A percentile compares a stretch with the other conserved stretches of the same genome.
These are phyloP conservation scores for Penicillium canariense DNA, from an alignment of 495 filamentous ascomycete genomes.

Conservation along the genomic window DNA sequence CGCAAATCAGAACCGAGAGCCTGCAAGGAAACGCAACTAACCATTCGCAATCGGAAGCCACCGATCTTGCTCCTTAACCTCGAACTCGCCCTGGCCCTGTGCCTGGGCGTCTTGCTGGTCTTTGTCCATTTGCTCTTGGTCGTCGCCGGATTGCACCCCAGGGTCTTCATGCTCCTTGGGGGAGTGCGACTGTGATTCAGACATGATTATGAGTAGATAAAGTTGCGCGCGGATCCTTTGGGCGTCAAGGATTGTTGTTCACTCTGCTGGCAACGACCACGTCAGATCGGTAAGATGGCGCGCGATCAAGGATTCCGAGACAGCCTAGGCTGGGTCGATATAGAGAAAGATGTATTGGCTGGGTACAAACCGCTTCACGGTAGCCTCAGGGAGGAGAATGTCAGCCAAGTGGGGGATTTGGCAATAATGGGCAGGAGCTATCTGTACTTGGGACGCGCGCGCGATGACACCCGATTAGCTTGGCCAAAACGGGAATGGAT, in stretches of 20 bases:
- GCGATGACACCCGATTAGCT: conserved; percentile 29
- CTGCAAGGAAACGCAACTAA: conserved; percentile 66
- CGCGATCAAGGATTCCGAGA: conserved; percentile 27
- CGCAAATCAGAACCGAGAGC: conserved; percentile 55
- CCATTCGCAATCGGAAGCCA: conserved; percentile 99
- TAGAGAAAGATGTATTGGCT: conserved; percentile 28
- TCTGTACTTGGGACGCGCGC: conserved; percentile 38
- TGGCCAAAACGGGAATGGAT: conserved; percentile 18
- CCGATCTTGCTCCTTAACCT: conserved; percentile 99
- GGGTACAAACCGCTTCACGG: conserved; percentile 48
- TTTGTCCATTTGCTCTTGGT: conserved; percentile 71
- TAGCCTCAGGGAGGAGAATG: conserved; percentile 34
- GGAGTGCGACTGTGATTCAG: conserved; percentile 67
- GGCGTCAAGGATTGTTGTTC: conserved; percentile 30
- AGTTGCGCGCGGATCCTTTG: conserved; percentile 27
- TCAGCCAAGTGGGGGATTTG: conserved; percentile 38
- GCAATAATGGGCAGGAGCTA: conserved; percentile 34
- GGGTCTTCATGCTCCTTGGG: conserved; percentile 86
- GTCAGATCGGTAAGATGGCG: conserved; percentile 42
- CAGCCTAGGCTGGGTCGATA: conserved; percentile 31
- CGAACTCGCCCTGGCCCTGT: conserved; percentile 78
- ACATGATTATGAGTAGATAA: conserved; percentile 72
- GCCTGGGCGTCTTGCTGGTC: conserved; percentile 62
- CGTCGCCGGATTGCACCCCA: conserved; percentile 90
- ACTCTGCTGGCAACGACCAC: conserved; percentile 49